Conservation (phyloP, 371 early-diverging fungal species). For the Hamiltosporidium magnivora region DNA sequence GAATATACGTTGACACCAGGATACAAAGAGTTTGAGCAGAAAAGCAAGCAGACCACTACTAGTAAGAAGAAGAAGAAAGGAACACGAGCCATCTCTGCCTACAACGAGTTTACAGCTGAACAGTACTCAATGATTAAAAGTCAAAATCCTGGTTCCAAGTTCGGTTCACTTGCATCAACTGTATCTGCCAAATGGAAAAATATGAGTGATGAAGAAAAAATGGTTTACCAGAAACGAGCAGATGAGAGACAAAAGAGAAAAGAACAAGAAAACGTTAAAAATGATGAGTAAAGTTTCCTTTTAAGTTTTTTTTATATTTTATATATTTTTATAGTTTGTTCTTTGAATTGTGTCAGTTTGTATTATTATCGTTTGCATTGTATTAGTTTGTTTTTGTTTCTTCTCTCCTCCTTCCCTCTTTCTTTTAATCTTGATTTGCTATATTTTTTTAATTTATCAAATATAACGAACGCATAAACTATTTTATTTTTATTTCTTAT, state of each 20-base stretch:
- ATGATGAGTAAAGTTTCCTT: neutral
- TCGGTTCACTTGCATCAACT: neutral
- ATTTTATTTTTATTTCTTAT: too few relatives aligned
- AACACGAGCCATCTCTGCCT: neutral
- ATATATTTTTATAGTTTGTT: too few relatives aligned
- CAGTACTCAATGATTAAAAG: neutral
- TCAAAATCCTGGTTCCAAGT: neutral
- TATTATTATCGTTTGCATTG: too few relatives aligned
- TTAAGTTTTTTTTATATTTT: neutral
- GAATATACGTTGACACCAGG: neutral
- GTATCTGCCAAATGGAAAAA: neutral
- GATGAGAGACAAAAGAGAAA: neutral
- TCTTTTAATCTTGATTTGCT: too few relatives aligned
- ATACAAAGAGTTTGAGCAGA: neutral
- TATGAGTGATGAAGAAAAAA: neutral
- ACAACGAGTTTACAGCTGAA: neutral
- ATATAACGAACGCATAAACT: too few relatives aligned
- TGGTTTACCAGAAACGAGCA: neutral
- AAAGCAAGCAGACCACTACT: neutral
- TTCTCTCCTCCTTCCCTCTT: too few relatives aligned
- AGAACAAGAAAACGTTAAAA: neutral
- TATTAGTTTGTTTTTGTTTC: too few relatives aligned
- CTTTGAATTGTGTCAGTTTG: too few relatives aligned
- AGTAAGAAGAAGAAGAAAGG: neutral
- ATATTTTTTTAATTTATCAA: too few relatives aligned